Base-by-base conservation (phyloP, 2,329 filamentous ascomycete genomes). In the Botrytis medusae region DNA sequence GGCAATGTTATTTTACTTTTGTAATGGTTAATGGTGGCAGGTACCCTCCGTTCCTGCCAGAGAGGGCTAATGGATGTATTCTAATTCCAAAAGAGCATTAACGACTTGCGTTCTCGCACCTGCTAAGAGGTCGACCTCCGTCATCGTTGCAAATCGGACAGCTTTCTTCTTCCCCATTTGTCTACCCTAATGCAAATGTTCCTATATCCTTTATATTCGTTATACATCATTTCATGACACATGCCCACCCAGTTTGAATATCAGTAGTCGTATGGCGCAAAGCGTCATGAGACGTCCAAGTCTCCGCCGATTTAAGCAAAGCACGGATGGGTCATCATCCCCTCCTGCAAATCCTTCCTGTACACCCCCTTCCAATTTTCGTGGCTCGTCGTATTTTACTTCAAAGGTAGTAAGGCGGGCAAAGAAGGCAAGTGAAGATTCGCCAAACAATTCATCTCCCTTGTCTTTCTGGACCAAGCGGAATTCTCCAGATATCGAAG, bases 211-310 rank as follows among this genome's bases (percentile, higher is more conserved):
- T 32, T 57, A 57, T 14, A 42, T 20, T 34, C 34, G 25, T 32
- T 16, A 9, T 34, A 68, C 65, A 29, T 42, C 20, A 32, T 32
- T 32, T 42, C 1, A 42, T 69, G 48, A 10, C n/a, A 63, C 14
- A 69, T 69, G 25, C 34, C 48, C 18, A 29, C n/a, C 22, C 8
- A 42, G 9, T 22, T 57, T 40, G 37, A 54, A 25, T 48, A 60
- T 14, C 62, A 25, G 5, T 54, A 46, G 32, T 20, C 37, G 18
- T 34, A 67, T 20, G 48, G 37, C 48, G n/a, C 61, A 60, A 68
- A 65, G 32, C 61, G 51, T 60, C 40, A 68, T 72, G 71, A 68
- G 29, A 69, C 62, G 63, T 72, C 25, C 40, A n/a, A 44, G 62
- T 18, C 32, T 54, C 29, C 40, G 10, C 16, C 25, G 51, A 34